A percentile compares a stretch with the other conserved stretches of the same genome.
Conservation (phyloP, 108 stramenopile genomes). For the Cylindrotheca closterium region DNA sequence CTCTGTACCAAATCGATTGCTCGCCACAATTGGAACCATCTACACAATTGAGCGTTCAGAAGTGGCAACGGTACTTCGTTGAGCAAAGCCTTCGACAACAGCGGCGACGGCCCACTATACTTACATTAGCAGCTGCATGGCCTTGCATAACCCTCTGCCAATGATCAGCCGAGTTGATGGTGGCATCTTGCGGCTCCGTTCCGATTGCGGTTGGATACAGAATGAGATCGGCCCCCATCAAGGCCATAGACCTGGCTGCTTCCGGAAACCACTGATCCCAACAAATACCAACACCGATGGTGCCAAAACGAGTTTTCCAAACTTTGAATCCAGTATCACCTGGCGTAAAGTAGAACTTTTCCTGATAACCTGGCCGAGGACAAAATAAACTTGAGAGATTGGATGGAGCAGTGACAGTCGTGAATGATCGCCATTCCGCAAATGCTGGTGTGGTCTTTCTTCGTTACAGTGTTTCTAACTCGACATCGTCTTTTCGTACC, state of each 20-base stretch:
- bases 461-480: no score
- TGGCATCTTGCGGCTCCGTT: slow-evolving; percentile 59
- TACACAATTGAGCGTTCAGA: slow-evolving; percentile 2
- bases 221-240: slow-evolving; percentile 71
- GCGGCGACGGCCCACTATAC: not conserved
- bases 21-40: slow-evolving; percentile 63
- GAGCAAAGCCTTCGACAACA: not conserved
- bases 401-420: no score
- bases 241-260: slow-evolving; percentile 61
- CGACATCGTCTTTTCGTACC: no score
- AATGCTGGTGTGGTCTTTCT: no score
- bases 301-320: slow-evolving; percentile 48
- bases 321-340: slow-evolving; percentile 81
- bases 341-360: slow-evolving; percentile 84
- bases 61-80: not conserved
- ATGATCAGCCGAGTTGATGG: slow-evolving; percentile 52
- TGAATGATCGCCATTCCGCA: no score
- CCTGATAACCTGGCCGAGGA: slow-evolving; percentile 84
- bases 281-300: slow-evolving; percentile 78
- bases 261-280: slow-evolving; percentile 93
- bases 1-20: slow-evolving; percentile 64
- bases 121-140: slow-evolving; percentile 64
- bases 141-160: slow-evolving; percentile 74
- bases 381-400: no score
- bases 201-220: slow-evolving; percentile 80